Evolutionary conservation across 2,329 filamentous ascomycete genomes (phyloP), one percentile per base, ranked within the genome.

Genomic region (Fusarium nygamai): DNA sequence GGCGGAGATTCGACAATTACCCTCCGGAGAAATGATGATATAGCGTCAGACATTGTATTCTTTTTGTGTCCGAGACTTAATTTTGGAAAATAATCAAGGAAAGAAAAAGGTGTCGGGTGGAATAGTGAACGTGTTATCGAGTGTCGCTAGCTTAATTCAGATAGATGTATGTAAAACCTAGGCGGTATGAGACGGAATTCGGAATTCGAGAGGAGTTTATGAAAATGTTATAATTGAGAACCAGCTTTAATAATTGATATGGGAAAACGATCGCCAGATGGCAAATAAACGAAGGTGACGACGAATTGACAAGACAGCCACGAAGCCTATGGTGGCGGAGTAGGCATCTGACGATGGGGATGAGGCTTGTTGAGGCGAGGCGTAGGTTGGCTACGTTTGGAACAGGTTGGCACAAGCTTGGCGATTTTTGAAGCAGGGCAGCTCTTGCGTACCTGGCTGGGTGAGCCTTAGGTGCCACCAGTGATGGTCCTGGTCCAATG

Each of bases 1-100:
- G 96, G 96, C 20, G 96, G 96, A 48, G 95, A 98, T 74, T 93
- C 92, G 72, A 95, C 85, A 66, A 98, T 86, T 92, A 96, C 97
- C 78, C 86, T 86, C 76, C 86, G 78, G 83, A 87, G 63, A 81
- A 87, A 63, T 83, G 84, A 64, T 84, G 84, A 82, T 84, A 88
- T 77, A 84, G 86, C 80, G 71, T 89, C 87, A 57, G 88, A 87
- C 89, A 90, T 91, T 72, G 58, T 57, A 41, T 38, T 50, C 51
- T 33, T 50, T 56, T 24, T 43, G 29, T 67, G 56, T 64, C 31
- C 51, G 31, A 46, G 36, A 20, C 47, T 66, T 60, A 14, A 36
- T 36, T 59, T 66, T 48, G 54, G 58, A 65, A 34, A 54, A 43
- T 44, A 48, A 54, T 63, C 39, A 57, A 61, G 39, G 64, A 69